Percentiles rank a stretch among this genome's conserved stretches.
These are phyloP conservation scores for Pichia cactophila DNA, from an alignment of 1,139 yeast species.

Conservation along the genomic window DNA sequence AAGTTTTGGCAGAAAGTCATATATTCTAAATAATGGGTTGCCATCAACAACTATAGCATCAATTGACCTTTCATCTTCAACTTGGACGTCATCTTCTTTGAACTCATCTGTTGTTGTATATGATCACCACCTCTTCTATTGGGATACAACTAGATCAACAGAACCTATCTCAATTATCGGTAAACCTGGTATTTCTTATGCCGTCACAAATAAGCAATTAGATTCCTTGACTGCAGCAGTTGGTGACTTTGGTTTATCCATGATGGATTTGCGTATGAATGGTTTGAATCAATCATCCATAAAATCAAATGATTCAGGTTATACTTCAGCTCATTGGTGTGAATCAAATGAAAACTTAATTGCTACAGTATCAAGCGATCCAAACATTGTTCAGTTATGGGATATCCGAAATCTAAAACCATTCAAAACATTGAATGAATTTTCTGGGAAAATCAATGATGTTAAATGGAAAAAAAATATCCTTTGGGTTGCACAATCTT, in stretches of 20 bases:
- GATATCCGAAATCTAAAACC: constrained; percentile 58
- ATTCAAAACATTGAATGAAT: constrained; percentile 49
- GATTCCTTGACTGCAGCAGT: constrained; percentile 54
- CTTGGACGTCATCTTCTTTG: constrained; percentile 36
- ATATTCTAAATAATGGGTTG: constrained; percentile 20
- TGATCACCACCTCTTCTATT: constrained; percentile 56
- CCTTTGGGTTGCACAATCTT: constrained; percentile 58
- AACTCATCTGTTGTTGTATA: constrained; percentile 50
- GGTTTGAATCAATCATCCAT: not conserved
- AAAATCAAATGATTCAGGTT: constrained; percentile 18
- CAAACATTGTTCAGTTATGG: constrained; percentile 61
- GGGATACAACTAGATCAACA: constrained; percentile 58
- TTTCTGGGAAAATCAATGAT: constrained; percentile 45
- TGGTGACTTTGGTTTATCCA: constrained; percentile 63
- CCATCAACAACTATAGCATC: constrained; percentile 29
- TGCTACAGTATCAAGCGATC: constrained; percentile 49
- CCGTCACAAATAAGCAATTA: constrained; percentile 43
- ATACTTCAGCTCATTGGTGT: constrained; percentile 55
- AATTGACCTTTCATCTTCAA: constrained; percentile 30
- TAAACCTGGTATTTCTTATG: constrained; percentile 42
- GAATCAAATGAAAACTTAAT: constrained; percentile 50
- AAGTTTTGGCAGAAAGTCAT: not conserved
- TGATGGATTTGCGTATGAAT: constrained; percentile 53
- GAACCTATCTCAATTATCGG: constrained; percentile 47
- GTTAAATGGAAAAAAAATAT: constrained; percentile 47